Base-by-base conservation (phyloP, 441 rosid genomes). In the Brassica hybrid region DNA sequence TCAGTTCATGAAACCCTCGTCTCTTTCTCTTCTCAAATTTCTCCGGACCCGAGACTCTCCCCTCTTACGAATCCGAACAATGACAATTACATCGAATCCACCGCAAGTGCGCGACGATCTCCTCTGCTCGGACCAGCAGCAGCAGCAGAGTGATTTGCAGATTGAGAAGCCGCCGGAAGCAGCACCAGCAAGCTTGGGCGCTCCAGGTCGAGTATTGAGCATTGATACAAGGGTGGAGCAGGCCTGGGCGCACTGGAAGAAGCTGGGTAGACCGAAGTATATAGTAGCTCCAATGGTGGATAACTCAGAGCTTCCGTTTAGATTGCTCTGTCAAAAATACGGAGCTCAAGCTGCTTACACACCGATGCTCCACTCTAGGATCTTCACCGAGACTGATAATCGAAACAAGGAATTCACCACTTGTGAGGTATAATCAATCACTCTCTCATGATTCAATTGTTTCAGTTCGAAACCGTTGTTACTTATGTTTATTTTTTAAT, bases 201-300 rank as follows among this genome's bases (percentile, higher is more conserved):
- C 83, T 36, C 87, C 90, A 27, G 34, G 58, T 14, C 74, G 80
- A 32, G 74, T 52, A 67, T 72, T 85, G 56, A 72, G 74, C 62
- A 83, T 83, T 4, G 88, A 83, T 61, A 70, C 86, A 3, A 83
- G 82, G 1, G 77, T 84, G 32, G 94, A 91, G 76, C 77, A 84
- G 61, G 98, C 98, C 10, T 89, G 99, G 99, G 89, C 89, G 23
- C 91, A 93, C 80, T 93, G 99, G 97, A 71, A 82, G 8, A 86
- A 83, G 45, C 84, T 90, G 7, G 96, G 98, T 0, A 83, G 88
- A 25, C 99, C 99, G 1, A 93, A 84, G 84, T 81, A 84, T 43
- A 83, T 95, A 1, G 99, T 93, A 13, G 99, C 98, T 32, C 97
- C 98, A 7, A 94, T 94, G 98, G 98, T 93, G 66, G 97, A 94